phyloP scores from a whole-genome alignment of 192 early-diverging fungal genomes.

The Podochytrium sp. region DNA sequence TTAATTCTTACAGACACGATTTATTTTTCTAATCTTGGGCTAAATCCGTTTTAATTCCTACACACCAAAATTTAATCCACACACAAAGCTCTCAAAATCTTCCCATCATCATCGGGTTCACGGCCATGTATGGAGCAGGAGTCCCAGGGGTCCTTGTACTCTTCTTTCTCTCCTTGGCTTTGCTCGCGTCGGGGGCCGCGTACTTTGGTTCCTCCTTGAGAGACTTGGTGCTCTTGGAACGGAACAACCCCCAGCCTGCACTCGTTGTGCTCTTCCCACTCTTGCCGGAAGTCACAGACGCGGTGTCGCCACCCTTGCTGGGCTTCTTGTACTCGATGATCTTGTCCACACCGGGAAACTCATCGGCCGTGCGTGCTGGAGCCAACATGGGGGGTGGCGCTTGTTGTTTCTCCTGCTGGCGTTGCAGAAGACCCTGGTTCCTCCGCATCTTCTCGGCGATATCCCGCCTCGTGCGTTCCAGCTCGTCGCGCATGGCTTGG shows the following conservation, averaged over 20 bases:
- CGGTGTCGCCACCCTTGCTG: background rate
- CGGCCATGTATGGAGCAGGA: too few species aligned
- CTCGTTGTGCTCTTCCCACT: background rate
- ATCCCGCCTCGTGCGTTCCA: background rate
- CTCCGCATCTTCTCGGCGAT: background rate
- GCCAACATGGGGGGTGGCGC: too few species aligned
- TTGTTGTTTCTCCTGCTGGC: too few species aligned
- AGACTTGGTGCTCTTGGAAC: background rate
- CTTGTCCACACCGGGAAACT: constrained; percentile 11
- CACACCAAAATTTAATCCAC: too few species aligned
- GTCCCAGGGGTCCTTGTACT: too few species aligned
- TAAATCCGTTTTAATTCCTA: too few species aligned
- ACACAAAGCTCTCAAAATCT: too few species aligned
- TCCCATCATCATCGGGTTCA: too few species aligned
- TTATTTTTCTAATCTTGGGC: too few species aligned
- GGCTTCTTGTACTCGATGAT: background rate
- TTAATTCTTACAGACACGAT: too few species aligned
- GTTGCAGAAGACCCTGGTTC: too few species aligned
- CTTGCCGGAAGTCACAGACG: constrained; percentile 8
- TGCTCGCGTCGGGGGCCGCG: background rate
- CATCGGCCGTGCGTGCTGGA: too few species aligned
- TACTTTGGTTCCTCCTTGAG: background rate
- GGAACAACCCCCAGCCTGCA: background rate
- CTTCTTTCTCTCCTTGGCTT: background rate
- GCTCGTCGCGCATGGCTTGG: constrained; percentile 10